A percentile compares a stretch with the other conserved stretches of the same genome.
These are phyloP conservation scores for Microascus cirrosus DNA, from an alignment of 2,329 filamentous ascomycete genomes.

Conservation along the genomic window DNA sequence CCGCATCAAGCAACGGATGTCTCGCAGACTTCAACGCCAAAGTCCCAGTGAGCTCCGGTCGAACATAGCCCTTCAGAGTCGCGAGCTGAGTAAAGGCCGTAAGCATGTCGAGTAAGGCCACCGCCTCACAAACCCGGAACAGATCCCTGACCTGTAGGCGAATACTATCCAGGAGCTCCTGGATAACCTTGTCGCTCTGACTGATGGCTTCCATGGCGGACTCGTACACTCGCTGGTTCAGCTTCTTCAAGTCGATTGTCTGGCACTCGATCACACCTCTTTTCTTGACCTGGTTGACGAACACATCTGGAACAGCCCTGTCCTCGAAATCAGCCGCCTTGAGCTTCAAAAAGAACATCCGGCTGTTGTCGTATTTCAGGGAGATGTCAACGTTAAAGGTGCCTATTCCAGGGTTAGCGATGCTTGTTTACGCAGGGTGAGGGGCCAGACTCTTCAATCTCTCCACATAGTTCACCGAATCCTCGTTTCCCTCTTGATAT, in stretches of 20 bases:
- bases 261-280: slow-evolving; percentile 78
- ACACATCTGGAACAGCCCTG: slow-evolving; percentile 47
- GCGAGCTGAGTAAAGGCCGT: slow-evolving; percentile 64
- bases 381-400: slow-evolving; percentile 48
- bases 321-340: slow-evolving; percentile 50
- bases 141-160: slow-evolving; percentile 59
- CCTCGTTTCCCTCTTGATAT: slow-evolving; percentile 78
- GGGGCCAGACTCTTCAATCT: slow-evolving; percentile 47
- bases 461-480: slow-evolving; percentile 61
- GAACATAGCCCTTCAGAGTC: slow-evolving; percentile 46
- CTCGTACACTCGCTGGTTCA: slow-evolving; percentile 66
- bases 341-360: slow-evolving; percentile 71
- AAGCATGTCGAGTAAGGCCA: slow-evolving; percentile 82
- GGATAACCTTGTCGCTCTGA: slow-evolving; percentile 69
- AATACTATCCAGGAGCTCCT: slow-evolving; percentile 61
- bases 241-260: slow-evolving; percentile 72
- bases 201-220: slow-evolving; percentile 75
- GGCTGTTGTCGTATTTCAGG: slow-evolving; percentile 64
- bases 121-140: slow-evolving; percentile 76
- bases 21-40: slow-evolving; percentile 64
- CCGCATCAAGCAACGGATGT: slow-evolving; percentile 70
- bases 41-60: slow-evolving; percentile 57
- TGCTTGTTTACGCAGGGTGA: no score
- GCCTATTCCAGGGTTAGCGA: slow-evolving; percentile 22
- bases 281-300: slow-evolving; percentile 67